A percentile compares a stretch with the other conserved stretches of the same genome.
These are phyloP conservation scores for Calocybe indica DNA, from an alignment of 768 basidiomycete species.

Conservation along the genomic window DNA sequence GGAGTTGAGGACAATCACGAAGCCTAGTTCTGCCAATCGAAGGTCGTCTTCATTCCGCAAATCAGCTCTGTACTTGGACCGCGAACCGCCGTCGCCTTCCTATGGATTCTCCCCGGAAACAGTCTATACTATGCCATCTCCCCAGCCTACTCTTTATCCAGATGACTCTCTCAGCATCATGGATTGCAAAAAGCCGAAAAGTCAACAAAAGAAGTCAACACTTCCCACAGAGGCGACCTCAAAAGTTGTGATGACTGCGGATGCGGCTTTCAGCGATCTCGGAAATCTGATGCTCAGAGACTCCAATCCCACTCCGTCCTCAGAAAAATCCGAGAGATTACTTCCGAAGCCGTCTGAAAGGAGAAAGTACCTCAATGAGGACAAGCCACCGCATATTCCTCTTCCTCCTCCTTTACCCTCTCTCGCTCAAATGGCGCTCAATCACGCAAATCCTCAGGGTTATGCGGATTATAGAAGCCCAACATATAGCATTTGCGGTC, in stretches of 20 bases:
- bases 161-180: constrained; percentile 68
- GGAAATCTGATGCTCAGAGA: constrained; percentile 62
- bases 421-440: constrained; percentile 70
- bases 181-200: constrained; percentile 25
- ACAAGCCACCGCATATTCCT: constrained; percentile 74
- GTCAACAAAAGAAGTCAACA: constrained; percentile 4
- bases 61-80: constrained; percentile 36
- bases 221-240: background rate
- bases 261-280: constrained; percentile 26
- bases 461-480: constrained; percentile 70
- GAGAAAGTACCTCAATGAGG: constrained; percentile 26
- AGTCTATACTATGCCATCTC: constrained; percentile 34
- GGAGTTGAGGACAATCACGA: constrained; percentile 5
- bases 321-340: background rate
- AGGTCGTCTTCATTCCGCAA: constrained; percentile 23
- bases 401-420: constrained; percentile 72
- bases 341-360: background rate
- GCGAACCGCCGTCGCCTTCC: constrained; percentile 30
- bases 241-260: background rate
- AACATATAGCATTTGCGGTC: constrained; percentile 76
- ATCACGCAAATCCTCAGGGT: constrained; percentile 54
- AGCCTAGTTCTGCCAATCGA: constrained; percentile 4
- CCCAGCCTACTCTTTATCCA: constrained; percentile 61
- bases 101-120: constrained; percentile 31
- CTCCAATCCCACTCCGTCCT: constrained; percentile 21